Base-by-base conservation (phyloP, 305 asterid genomes). In the Ajuga reptans region DNA sequence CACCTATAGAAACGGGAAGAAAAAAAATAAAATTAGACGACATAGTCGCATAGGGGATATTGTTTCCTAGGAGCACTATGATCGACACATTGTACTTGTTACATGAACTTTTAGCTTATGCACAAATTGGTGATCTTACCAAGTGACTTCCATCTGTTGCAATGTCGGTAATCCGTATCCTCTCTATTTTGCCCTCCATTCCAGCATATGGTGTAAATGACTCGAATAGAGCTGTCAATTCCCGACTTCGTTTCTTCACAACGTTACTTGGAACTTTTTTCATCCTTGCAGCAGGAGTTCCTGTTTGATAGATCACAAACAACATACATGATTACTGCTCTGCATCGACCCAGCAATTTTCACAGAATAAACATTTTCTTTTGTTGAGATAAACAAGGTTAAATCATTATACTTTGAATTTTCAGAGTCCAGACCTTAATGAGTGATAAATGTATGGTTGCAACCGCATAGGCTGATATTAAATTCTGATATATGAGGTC, bases 111-210 rank as follows among this genome's bases (percentile, higher is more conserved):
- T 39, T 41, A 60, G 69, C 62, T 18, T 39, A 46, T 37, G 16
- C 74, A 61, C 4, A 41, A 15, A 15, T 46, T 11, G 47, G 52
- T 52, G 41, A 64, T 27, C 65, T 63, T 62, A 72, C 76, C 69
- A 72, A 64, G 65, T 72, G 76, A 72, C 1, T 53, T 63, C 65
- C 71, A 31, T 72, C 76, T n/a, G 76, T 63, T 51, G 76, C 76
- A 27, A 85, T 62, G 66, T 93, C 99, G 11, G 92, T 93, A 50
- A 93, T 84, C 97, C 97, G 89, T 75, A 90, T 87, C 79, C 96
- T 87, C 82, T 90, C 97, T 7, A 82, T 75, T 66, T 80, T 84
- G 83, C 96, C 91, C 67, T 89, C 96, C 94, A 88, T 85, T 77
- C 92, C 96, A 41, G 37, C 56, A 36, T 90, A 90, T 63, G 99